Base-by-base conservation (phyloP, 225 moss, liverwort and hornwort genomes). In the Lunularia cruciata region DNA sequence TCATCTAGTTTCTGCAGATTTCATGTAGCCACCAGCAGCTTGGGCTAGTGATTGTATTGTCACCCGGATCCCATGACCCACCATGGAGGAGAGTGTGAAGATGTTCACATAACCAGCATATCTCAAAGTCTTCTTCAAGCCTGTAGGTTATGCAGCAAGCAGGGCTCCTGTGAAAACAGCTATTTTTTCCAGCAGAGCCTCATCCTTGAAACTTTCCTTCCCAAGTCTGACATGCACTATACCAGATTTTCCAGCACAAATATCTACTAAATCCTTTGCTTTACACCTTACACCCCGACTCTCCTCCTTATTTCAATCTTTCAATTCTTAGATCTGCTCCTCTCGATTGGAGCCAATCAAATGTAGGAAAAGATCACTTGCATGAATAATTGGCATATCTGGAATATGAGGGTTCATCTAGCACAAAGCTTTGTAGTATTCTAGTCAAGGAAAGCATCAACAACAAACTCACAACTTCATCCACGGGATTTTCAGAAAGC, bases 111-210 rank as follows among this genome's bases (percentile, higher is more conserved):
- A 98, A 55, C 98, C 98, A 45, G 65, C 93, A 79, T 98, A 98
- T 76, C 93, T 86, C 71, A 93, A 98, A 73, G 90, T 95, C 81
- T 98, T 98, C 67, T 98, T 98, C 32, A 98, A 68, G 73, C 98
- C 98, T 23, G 81, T 71, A 61, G 98, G 98, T 74, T 98, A 93
- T n/a, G 98, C 98, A 37, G 82, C 89, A 42, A 98, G 85, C 57
- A 98, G 75, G 55, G 98, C 98, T 55, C 89, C 90, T 15, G 90
- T 86, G 67, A 98, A 98, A 42, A 89, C 92, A 73, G 93, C 91
- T 73, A 93, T 59, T 57, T 98, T 98, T 51, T 89, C 89, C 20
- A 85, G 47, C 37, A 98, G 78, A 47, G 91, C 98, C 81, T 90
- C 98, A 16, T 98, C 98, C 73, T 86, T 85, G 64, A 98, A 93